Conservation (phyloP, 2,329 filamentous ascomycete genomes). For the Trichoderma sp. region DNA sequence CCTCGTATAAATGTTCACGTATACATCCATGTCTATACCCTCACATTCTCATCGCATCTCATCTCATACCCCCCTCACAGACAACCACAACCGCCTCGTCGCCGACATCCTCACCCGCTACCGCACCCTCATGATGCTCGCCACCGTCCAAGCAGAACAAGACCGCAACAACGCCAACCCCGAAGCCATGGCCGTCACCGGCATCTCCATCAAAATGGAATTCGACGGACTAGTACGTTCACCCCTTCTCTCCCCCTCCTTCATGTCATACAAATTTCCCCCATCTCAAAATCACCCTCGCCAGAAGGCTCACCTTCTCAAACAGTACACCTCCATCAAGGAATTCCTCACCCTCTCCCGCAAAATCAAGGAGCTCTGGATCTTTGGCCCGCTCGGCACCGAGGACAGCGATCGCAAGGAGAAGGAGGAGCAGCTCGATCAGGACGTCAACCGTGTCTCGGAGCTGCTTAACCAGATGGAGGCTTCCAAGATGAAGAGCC, state of each 20-base stretch:
- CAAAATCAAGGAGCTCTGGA: conserved; percentile 46
- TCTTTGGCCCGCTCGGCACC: conserved; percentile 42
- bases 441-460: conserved; percentile 36
- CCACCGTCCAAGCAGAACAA: conserved; percentile 41
- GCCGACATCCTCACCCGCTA: conserved; percentile 45
- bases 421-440: conserved; percentile 38
- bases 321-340: conserved; percentile 45
- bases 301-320: not conserved
- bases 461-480: conserved; percentile 37
- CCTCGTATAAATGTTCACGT: not conserved
- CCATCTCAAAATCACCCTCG: not conserved
- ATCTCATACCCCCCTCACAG: conserved; percentile 25
- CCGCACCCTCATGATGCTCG: conserved; percentile 43
- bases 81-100: conserved; percentile 45
- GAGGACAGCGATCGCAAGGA: conserved; percentile 36
- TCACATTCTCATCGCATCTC: not conserved
- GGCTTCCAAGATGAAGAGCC: conserved; percentile 31
- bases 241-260: not conserved
- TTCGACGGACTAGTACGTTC: conserved; percentile 41
- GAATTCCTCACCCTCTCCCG: conserved; percentile 44
- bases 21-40: not conserved
- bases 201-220: conserved; percentile 45
- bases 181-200: conserved; percentile 41
- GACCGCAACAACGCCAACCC: conserved; percentile 40
- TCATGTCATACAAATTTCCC: not conserved